A percentile compares a stretch with the other conserved stretches of the same genome.
Evolutionary conservation across 345 rosid species (phyloP).

Genomic region (Corchorus capsularis): DNA sequence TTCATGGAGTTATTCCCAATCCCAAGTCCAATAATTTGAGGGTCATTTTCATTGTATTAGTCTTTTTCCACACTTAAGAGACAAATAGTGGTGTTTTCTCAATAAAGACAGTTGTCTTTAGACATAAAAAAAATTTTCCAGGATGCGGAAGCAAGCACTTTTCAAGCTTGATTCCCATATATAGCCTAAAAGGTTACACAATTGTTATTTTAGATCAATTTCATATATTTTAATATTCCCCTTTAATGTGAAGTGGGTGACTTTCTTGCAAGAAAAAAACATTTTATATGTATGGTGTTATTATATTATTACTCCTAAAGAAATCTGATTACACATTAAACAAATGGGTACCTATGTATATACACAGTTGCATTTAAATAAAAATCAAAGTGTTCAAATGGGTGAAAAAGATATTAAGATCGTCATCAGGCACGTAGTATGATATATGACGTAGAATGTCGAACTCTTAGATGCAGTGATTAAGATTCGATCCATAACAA

Average conservation of each 20-base stretch:
- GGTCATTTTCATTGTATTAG: conserved; percentile 23
- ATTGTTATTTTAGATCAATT: not conserved
- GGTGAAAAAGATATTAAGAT: not conserved
- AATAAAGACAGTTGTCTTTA: conserved; percentile 42
- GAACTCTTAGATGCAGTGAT: too few relatives aligned
- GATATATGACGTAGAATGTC: too few relatives aligned
- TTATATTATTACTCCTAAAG: not conserved
- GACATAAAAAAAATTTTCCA: conserved; percentile 24
- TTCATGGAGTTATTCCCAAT: conserved; percentile 1
- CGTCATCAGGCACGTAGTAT: too few relatives aligned
- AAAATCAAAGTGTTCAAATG: not conserved
- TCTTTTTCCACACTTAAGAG: conserved; percentile 22
- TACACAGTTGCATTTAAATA: not conserved
- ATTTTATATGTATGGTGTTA: too few relatives aligned
- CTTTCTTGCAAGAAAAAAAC: not conserved
- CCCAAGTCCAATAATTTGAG: conserved; percentile 19
- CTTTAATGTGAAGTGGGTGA: conserved; percentile 26
- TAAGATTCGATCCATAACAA: too few relatives aligned
- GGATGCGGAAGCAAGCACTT: conserved; percentile 18
- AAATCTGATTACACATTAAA: not conserved
- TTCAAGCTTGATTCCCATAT: conserved; percentile 17
- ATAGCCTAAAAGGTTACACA: conserved; percentile 1
- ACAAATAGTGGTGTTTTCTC: conserved; percentile 31
- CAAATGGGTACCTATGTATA: too few relatives aligned
- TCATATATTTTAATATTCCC: conserved; percentile 18